Evolutionary conservation across 257 asterid genomes (phyloP).

Genomic region (Solanum appendiculatum): DNA sequence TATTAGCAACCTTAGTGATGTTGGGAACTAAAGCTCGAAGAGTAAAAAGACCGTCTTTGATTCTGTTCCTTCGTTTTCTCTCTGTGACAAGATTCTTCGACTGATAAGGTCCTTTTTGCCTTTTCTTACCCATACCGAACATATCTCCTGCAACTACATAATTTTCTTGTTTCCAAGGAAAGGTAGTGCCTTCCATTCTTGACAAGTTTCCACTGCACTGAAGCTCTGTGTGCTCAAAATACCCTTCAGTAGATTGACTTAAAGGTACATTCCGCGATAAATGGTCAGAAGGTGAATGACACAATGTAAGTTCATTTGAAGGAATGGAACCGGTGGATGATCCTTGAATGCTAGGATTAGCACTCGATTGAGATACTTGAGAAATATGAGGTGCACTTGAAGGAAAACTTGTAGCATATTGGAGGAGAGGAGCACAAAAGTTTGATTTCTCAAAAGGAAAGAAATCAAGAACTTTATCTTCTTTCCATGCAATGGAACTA

Average conservation of each 20-base stretch:
- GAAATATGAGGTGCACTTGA: constrained; percentile 3
- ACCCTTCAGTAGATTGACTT: constrained; percentile 17
- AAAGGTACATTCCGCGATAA: constrained; percentile 11
- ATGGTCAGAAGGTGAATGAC: constrained; percentile 9
- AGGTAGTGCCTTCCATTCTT: constrained; percentile 10
- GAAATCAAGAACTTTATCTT: constrained; percentile 12
- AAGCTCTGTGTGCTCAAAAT: constrained; percentile 10
- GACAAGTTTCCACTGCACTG: constrained; percentile 8
- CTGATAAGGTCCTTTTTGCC: constrained; percentile 32
- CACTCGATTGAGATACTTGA: constrained; percentile 15
- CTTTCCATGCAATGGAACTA: not conserved
- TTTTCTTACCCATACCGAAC: constrained; percentile 11
- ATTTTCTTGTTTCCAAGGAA: not conserved
- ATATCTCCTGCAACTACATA: constrained; percentile 2
- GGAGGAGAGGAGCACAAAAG: constrained; percentile 15
- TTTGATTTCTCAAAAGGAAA: constrained; percentile 4
- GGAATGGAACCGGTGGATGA: constrained; percentile 51
- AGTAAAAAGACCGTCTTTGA: constrained; percentile 48
- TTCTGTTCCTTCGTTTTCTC: constrained; percentile 75
- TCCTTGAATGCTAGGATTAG: constrained; percentile 45
- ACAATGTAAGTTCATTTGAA: constrained; percentile 23
- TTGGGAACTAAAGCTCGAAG: constrained; percentile 83
- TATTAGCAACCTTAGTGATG: constrained; percentile 53
- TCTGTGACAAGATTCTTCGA: constrained; percentile 83
- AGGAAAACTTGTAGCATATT: not conserved